These are phyloP conservation scores for Serendipita indica DNA, from an alignment of 768 basidiomycete species.

Conservation along the genomic window DNA sequence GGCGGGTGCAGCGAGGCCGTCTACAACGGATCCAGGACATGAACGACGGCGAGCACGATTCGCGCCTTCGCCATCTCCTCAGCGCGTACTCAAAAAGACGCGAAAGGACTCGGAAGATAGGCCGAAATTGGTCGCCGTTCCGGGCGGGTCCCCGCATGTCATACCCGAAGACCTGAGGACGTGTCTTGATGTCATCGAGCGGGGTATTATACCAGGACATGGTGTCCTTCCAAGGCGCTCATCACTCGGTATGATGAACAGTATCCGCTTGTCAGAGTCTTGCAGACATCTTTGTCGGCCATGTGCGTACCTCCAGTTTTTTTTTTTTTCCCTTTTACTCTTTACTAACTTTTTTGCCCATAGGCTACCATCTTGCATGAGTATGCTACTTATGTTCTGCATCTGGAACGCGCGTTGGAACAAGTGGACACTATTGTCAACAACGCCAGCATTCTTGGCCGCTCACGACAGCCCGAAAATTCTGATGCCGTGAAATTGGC, in stretches of 20 bases:
- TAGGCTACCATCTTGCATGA: slow-evolving; percentile 89
- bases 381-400: slow-evolving; percentile 89
- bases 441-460: slow-evolving; percentile 45
- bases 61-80: slow-evolving; percentile 8
- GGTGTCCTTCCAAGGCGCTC: slow-evolving; percentile 65
- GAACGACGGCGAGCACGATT: slow-evolving; percentile 2
- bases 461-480: slow-evolving; percentile 68
- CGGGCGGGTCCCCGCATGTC: slow-evolving; percentile 50
- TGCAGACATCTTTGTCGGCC: slow-evolving; percentile 90
- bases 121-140: slow-evolving; percentile 25
- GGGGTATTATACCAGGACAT: slow-evolving; percentile 81
- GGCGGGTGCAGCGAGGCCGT: background rate
- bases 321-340: background rate
- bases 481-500: slow-evolving; percentile 68
- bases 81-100: slow-evolving; percentile 10
- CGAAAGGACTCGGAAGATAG: slow-evolving; percentile 9
- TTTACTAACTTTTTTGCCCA: slow-evolving; percentile 16
- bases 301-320: too few relatives aligned
- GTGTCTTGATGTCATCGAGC: slow-evolving; percentile 76
- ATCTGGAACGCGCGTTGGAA: slow-evolving; percentile 77
- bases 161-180: slow-evolving; percentile 76
- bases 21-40: background rate
- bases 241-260: slow-evolving; percentile 90
- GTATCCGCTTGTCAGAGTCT: slow-evolving; percentile 85
- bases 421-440: slow-evolving; percentile 72